A percentile compares a stretch with the other conserved stretches of the same genome.
Evolutionary conservation across 805 yeast species (phyloP).

Genomic region (Lipomyces lipofer): DNA sequence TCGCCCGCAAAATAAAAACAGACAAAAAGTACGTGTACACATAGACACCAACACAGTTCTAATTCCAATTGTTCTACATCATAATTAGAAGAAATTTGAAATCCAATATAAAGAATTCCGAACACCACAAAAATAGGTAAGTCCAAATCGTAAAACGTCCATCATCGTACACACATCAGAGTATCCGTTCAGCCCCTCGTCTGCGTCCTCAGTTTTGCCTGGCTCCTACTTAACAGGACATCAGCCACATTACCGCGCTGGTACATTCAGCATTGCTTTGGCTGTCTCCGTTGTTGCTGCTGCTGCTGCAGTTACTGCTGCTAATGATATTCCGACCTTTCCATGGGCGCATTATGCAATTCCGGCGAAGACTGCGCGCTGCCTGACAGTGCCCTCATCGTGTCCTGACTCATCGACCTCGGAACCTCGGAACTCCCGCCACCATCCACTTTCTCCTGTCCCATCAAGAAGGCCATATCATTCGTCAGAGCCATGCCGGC

Average conservation of each 20-base stretch:
- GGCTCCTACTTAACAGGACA: too few relatives aligned
- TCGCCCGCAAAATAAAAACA: background rate
- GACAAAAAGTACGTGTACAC: background rate
- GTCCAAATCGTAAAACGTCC: background rate
- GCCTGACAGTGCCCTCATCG: conserved; percentile 16
- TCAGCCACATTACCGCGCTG: too few relatives aligned
- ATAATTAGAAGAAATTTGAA: background rate
- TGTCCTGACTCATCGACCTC: background rate
- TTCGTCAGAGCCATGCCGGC: background rate
- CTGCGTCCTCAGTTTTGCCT: too few relatives aligned
- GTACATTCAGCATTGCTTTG: background rate
- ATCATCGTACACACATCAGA: background rate
- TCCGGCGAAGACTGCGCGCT: conserved; percentile 26
- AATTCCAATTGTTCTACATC: background rate
- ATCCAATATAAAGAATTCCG: background rate
- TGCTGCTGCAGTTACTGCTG: background rate
- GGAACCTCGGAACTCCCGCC: background rate
- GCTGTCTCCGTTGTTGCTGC: conserved; percentile 1
- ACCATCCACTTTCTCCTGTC: background rate
- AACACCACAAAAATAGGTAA: background rate
- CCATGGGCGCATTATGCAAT: background rate
- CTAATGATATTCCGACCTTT: conserved; percentile 5
- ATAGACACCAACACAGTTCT: background rate
- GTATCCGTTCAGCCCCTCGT: too few relatives aligned
- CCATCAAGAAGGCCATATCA: conserved; percentile 1